phyloP scores from a whole-genome alignment of 345 rosid genomes.

The Boechera divaricarpa region DNA sequence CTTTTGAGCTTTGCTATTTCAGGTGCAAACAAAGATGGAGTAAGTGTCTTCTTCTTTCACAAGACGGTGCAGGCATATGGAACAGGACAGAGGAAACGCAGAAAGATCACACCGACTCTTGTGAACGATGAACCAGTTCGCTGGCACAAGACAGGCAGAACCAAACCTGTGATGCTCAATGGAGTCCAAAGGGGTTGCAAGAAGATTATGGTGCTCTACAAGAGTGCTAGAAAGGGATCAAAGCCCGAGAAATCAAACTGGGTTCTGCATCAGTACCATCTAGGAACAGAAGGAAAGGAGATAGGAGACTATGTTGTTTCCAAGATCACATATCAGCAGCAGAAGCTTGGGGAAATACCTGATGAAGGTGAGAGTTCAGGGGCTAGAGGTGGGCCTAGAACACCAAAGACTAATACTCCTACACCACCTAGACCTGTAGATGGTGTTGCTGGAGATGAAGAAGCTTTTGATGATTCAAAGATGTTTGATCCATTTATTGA shows the following conservation, averaged over 20 bases:
- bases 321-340: slow-evolving; percentile 67
- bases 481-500: slow-evolving; percentile 36
- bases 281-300: slow-evolving; percentile 77
- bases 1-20: slow-evolving; percentile 25
- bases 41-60: slow-evolving; percentile 77
- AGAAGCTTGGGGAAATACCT: slow-evolving; percentile 43
- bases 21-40: slow-evolving; percentile 93
- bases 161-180: slow-evolving; percentile 62
- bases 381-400: slow-evolving; percentile 60
- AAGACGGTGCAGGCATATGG: slow-evolving; percentile 82
- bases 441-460: slow-evolving; percentile 34
- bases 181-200: slow-evolving; percentile 79
- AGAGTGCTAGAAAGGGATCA: slow-evolving; percentile 65
- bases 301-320: slow-evolving; percentile 81
- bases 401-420: slow-evolving; percentile 73
- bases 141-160: slow-evolving; percentile 99
- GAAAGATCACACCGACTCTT: slow-evolving; percentile 65
- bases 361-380: slow-evolving; percentile 57
- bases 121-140: slow-evolving; percentile 66
- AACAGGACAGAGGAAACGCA: slow-evolving; percentile 91
- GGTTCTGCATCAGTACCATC: slow-evolving; percentile 94
- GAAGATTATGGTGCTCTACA: slow-evolving; percentile 95
- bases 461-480: slow-evolving; percentile 36
- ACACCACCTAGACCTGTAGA: slow-evolving; percentile 55
- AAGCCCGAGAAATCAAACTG: slow-evolving; percentile 82